Percentiles rank a stretch among this genome's conserved stretches.
These are phyloP conservation scores for Leptographium wingfieldii DNA, from an alignment of 2,329 filamentous ascomycete genomes.

Conservation along the genomic window DNA sequence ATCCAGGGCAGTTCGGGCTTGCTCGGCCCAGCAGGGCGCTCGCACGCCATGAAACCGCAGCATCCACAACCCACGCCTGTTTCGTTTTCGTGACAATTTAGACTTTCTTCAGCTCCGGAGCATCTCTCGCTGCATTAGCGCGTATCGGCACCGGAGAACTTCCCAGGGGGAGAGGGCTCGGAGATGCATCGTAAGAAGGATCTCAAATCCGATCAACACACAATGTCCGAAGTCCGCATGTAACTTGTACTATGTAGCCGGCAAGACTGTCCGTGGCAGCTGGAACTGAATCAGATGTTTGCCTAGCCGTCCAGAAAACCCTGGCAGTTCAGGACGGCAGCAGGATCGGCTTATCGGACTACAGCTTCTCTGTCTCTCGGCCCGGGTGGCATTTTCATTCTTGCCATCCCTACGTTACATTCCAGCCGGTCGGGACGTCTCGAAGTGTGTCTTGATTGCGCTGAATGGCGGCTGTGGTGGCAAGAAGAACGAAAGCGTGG, in stretches of 20 bases:
- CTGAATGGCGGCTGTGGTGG: not conserved
- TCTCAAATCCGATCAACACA: not conserved
- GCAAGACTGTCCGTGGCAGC: not conserved
- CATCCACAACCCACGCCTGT: no score
- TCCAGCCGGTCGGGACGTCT: not conserved
- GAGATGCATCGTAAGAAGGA: not conserved
- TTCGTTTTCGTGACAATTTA: not conserved
- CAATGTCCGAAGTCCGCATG: not conserved
- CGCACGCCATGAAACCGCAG: no score
- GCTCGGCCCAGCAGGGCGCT: no score
- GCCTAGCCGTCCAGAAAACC: not conserved
- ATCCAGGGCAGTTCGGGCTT: no score
- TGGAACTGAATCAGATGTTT: not conserved
- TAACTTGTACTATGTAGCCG: not conserved
- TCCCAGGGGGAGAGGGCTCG: not conserved
- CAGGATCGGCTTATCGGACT: no score
- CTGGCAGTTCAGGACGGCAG: not conserved
- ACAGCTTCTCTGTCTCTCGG: not conserved
- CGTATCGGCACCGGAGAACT: not conserved
- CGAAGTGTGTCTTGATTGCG: no score
- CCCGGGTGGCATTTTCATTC: not conserved
- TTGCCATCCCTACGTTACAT: not conserved
- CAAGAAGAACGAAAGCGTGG: not conserved
- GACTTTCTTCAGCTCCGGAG: slow-evolving; percentile 2
- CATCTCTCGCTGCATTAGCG: not conserved